Conservation (phyloP, 441 rosid genomes). For the Melastoma candidum region DNA sequence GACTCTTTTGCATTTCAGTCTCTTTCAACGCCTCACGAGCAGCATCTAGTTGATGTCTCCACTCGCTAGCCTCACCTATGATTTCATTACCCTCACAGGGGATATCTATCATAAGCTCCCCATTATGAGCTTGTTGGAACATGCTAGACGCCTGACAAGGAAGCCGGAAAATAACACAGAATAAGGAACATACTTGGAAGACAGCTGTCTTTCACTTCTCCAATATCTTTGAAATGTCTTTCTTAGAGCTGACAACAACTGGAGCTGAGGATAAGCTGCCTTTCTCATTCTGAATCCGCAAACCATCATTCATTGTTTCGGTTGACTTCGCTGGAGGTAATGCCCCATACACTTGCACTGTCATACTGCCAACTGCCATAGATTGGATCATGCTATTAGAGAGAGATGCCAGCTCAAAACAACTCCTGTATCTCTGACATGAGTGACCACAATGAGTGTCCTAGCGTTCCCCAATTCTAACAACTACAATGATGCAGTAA, state of each 20-base stretch:
- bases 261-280: conserved; percentile 25
- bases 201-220: conserved; percentile 19
- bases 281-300: conserved; percentile 17
- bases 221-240: conserved; percentile 16
- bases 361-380: conserved; percentile 41
- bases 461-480: too few relatives aligned
- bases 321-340: conserved; percentile 14
- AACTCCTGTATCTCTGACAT: too few relatives aligned
- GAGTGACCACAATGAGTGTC: too few relatives aligned
- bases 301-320: conserved; percentile 13
- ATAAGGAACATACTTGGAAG: not conserved
- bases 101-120: too few relatives aligned
- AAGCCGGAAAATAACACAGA: not conserved
- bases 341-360: conserved; percentile 40
- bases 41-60: too few relatives aligned
- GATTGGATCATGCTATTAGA: not conserved
- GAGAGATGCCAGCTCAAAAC: not conserved
- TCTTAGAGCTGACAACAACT: conserved; percentile 23
- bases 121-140: not conserved
- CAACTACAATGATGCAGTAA: too few relatives aligned
- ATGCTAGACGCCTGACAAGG: not conserved
- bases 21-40: too few relatives aligned
- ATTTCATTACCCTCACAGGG: too few relatives aligned
- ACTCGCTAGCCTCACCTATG: too few relatives aligned
- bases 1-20: too few relatives aligned